Conservation (phyloP, 257 asterid genomes). For the Solanum etuberosum region DNA sequence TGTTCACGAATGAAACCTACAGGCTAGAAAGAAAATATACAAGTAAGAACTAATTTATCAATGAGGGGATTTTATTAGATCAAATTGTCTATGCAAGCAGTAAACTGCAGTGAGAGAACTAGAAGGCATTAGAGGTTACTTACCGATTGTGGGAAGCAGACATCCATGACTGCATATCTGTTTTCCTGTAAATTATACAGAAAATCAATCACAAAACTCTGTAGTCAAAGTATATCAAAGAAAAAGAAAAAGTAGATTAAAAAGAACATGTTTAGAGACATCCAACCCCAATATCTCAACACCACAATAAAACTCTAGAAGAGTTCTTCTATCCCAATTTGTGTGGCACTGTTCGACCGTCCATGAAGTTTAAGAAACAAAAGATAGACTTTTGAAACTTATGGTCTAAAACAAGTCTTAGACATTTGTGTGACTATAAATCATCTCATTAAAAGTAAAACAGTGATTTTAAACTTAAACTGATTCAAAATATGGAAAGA, state of each 20-base stretch:
- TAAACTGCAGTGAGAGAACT: background rate
- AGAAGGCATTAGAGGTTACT: slow-evolving; percentile 17
- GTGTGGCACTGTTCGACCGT: background rate
- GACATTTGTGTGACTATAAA: background rate
- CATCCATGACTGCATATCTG: slow-evolving; percentile 80
- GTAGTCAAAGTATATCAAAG: background rate
- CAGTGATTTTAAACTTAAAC: background rate
- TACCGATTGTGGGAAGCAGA: slow-evolving; percentile 77
- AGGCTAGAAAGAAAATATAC: slow-evolving; percentile 49
- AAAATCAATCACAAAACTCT: background rate
- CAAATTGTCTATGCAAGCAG: background rate
- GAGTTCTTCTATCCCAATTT: background rate
- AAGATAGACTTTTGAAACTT: background rate
- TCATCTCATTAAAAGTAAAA: background rate
- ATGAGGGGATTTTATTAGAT: slow-evolving; percentile 4
- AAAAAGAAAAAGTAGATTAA: background rate
- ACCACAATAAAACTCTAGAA: background rate
- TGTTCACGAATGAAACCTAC: slow-evolving; percentile 90
- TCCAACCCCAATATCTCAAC: background rate
- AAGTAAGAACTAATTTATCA: slow-evolving; percentile 6
- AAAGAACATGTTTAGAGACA: background rate
- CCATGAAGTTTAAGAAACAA: background rate
- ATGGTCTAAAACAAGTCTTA: background rate
- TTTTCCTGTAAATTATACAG: slow-evolving; percentile 65
- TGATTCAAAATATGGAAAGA: background rate